Base-by-base conservation (phyloP, 2,329 filamentous ascomycete genomes). In the Fusarium siculi region DNA sequence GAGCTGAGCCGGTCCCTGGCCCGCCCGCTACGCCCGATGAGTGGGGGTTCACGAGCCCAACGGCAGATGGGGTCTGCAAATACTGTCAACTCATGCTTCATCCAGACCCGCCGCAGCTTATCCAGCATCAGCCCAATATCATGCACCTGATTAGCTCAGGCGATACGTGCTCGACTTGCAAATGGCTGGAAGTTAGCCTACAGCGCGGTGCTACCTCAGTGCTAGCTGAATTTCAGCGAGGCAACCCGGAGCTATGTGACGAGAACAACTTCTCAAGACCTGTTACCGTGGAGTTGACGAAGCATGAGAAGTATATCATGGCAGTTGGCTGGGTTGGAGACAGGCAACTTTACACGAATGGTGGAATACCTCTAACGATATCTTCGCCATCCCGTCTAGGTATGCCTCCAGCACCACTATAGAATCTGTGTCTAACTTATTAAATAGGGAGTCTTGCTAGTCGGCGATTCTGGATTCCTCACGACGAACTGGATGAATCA, bases 101-200 rank as follows among this genome's bases (percentile, higher is more conserved):
- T 8, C 46, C 62, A 12, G 46, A 67, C 28, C 52, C 62, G 1
- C 64, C 62, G 4, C 14, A 19, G 2, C 28, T 66, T 3, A 16
- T 60, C 0, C 32, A 67, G 10, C 64, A 67, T 25, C 64, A 67
- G 4, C 46, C 52, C 0, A 67, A 67, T 18, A 1, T 53, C 3
- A 25, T 52, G 34, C 39, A 23, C 7, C 8, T n/a, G 2, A 49
- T 67, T 2, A 32, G 46, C 1, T 67, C 52, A 2, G 63, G 64
- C 2, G 39, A 60, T 1, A 52, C 39, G 11, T 67, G 64, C 14
- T 42, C 36, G 15, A 30, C 9, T 5, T 67, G 62, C 6, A 67
- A 67, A 12, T 67, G 64, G 64, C 39, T 67, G 1, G 63, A 66
- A 7, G 11, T 67, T 6, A 67, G 64, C 28, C 40, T 67, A 30